phyloP scores from a whole-genome alignment of 202 grass and related monocot genomes.

The Hordeum pubiflorum region DNA sequence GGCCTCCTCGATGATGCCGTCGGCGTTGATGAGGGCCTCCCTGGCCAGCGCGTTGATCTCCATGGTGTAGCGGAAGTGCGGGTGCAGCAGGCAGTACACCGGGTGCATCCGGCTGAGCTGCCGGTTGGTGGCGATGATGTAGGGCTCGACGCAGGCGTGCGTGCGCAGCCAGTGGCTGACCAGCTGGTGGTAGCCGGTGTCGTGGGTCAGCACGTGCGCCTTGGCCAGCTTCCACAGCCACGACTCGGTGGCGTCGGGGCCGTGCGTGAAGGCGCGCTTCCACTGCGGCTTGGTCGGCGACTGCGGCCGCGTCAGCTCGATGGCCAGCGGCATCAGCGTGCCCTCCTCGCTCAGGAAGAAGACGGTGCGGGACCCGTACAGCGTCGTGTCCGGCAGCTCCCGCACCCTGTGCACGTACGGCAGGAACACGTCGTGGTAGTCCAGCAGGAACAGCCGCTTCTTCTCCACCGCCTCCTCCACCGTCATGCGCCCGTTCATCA shows the following conservation, averaged over 20 bases:
- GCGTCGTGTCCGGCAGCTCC: slow-evolving; percentile 27
- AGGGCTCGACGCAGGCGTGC: slow-evolving; percentile 70
- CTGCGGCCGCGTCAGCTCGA: slow-evolving; percentile 67
- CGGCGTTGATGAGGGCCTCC: slow-evolving; percentile 64
- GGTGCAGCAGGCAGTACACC: slow-evolving; percentile 66
- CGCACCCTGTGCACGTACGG: slow-evolving; percentile 74
- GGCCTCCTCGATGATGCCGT: slow-evolving; percentile 66
- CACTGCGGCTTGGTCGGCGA: slow-evolving; percentile 58
- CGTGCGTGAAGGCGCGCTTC: slow-evolving; percentile 45
- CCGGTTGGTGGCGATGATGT: slow-evolving; percentile 76
- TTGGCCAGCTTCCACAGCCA: slow-evolving; percentile 94
- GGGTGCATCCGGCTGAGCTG: slow-evolving; percentile 86
- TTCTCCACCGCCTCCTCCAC: slow-evolving; percentile 48
- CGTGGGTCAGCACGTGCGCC: slow-evolving; percentile 51
- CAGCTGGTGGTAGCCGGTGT: slow-evolving; percentile 78
- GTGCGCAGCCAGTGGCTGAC: slow-evolving; percentile 88
- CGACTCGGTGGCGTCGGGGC: slow-evolving; percentile 43
- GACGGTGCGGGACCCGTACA: slow-evolving; percentile 67
- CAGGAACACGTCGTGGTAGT: slow-evolving; percentile 81
- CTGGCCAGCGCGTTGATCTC: slow-evolving; percentile 85
- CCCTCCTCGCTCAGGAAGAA: slow-evolving; percentile 56
- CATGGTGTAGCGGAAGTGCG: slow-evolving; percentile 85
- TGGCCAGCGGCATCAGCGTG: slow-evolving; percentile 65
- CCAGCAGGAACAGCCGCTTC: slow-evolving; percentile 68
- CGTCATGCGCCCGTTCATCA: slow-evolving; percentile 48